A percentile compares a stretch with the other conserved stretches of the same genome.
Conservation (phyloP, 176 grass and related monocot species). For the Olyra latifolia region DNA sequence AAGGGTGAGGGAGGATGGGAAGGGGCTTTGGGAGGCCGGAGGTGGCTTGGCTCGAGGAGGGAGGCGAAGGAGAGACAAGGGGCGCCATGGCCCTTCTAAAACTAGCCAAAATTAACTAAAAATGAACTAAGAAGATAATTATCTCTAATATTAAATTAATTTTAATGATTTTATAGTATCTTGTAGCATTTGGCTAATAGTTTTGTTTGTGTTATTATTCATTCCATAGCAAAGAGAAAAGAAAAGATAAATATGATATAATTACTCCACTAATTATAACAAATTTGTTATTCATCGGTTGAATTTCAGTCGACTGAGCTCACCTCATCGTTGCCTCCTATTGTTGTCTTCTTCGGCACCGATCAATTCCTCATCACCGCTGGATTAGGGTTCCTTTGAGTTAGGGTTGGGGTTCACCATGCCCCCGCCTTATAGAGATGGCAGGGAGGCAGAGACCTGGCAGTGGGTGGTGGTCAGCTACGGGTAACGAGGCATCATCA, state of each 20-base stretch:
- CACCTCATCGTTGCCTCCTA: too few species aligned
- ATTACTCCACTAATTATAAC: not conserved
- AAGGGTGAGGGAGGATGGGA: conserved; percentile 44
- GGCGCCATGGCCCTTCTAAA: conserved; percentile 42
- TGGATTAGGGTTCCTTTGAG: too few species aligned
- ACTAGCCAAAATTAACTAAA: too few species aligned
- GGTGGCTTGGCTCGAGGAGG: conserved; percentile 38
- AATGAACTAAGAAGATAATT: not conserved
- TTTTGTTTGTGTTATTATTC: not conserved
- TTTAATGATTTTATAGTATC: not conserved
- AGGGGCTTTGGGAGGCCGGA: conserved; percentile 34
- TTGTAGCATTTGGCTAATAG: not conserved
- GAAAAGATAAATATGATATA: not conserved
- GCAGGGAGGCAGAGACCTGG: too few species aligned
- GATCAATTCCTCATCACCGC: too few species aligned
- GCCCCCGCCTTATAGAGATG: too few species aligned
- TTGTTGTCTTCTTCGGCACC: too few species aligned
- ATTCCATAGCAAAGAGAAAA: not conserved
- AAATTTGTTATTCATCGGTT: too few species aligned
- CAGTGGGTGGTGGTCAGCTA: too few species aligned
- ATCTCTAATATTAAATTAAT: not conserved
- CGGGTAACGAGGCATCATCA: too few species aligned
- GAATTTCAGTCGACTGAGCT: too few species aligned
- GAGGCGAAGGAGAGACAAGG: conserved; percentile 40
- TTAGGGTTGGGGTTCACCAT: too few species aligned